Conservation (phyloP, 1,284 basidiomycete genomes). For the Trichosporon asahii region DNA sequence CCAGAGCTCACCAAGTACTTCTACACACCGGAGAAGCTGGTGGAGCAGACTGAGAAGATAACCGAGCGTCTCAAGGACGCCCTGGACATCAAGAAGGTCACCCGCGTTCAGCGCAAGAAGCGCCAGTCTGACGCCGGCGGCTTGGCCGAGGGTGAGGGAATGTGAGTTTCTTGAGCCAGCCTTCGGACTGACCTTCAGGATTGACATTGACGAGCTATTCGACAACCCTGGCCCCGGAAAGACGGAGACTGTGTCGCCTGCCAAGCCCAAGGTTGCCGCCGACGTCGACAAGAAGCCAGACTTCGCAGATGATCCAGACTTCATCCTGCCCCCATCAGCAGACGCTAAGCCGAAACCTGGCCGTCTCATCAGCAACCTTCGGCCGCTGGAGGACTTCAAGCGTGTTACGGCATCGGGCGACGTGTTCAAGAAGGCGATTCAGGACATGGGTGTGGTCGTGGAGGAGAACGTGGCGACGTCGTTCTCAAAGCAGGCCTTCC, state of each 20-base stretch:
- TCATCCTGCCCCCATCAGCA: conserved; percentile 43
- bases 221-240: conserved; percentile 16
- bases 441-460: conserved; percentile 69
- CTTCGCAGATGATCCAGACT: conserved; percentile 50
- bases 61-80: conserved; percentile 62
- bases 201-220: conserved; percentile 50
- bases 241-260: conserved; percentile 9
- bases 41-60: conserved; percentile 60
- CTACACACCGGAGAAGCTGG: conserved; percentile 65
- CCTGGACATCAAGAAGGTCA: conserved; percentile 65
- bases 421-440: conserved; percentile 68
- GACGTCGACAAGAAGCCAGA: conserved; percentile 56
- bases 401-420: conserved; percentile 63
- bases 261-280: conserved; percentile 54
- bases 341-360: conserved; percentile 34
- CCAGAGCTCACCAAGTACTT: conserved; percentile 79
- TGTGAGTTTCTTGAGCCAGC: conserved; percentile 26
- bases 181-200: conserved; percentile 25
- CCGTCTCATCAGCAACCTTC: conserved; percentile 61
- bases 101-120: conserved; percentile 53
- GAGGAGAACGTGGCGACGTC: conserved; percentile 65
- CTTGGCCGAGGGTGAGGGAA: conserved; percentile 42
- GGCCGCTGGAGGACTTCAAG: conserved; percentile 71
- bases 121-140: conserved; percentile 50
- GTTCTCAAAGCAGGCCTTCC: conserved; percentile 63